Base-by-base conservation (phyloP, 495 filamentous ascomycete genomes). In the Penicillium pancosmium region DNA sequence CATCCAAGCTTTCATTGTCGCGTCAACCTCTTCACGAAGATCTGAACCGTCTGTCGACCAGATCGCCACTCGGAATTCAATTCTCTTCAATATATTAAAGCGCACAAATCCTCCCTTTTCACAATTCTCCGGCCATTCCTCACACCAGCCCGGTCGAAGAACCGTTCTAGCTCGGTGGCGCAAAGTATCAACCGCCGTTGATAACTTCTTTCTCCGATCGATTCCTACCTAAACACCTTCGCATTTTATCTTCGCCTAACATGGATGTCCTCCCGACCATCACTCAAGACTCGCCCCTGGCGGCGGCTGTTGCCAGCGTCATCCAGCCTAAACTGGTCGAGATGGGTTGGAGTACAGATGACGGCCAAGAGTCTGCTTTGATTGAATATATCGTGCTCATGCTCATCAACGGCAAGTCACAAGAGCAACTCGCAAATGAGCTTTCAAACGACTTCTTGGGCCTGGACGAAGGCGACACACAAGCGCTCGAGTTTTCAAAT, bases 361-460 rank as follows among this genome's bases (percentile, higher is more conserved):
- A 86, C 56, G 80, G 83, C 60, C 91, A 93, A 68, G 93, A 91
- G 66, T 86, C 89, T 15, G 89, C 92, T 12, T 81, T 98, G 56
- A 88, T 91, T 43, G 94, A 98, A 74, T 98, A 97, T 71, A 93
- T 98, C 60, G 89, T 97, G 47, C 82, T 97, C 54, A 98, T 97
- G 93, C 83, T 98, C 31, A 91, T 88, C 56, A 97, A 97, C 71
- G 91, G 92, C 56, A 97, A 96, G 75, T 90, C 88, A 7, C 87
- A 94, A 68, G 85, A 91, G 46, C 88, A 96, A 65, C 92, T 98
- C 61, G 90, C 92, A 4, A 83, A 85, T 27, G 94, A 98, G 69
- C 86, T 98, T 12, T 88, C 92, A 9, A 90, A 88, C 57, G 95
- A 98, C 64, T 84, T 98, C 41, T 84, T 98, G 2, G 87, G 85